phyloP scores from a whole-genome alignment of 2,329 filamentous ascomycete genomes.

The Zymoseptoria brevis region DNA sequence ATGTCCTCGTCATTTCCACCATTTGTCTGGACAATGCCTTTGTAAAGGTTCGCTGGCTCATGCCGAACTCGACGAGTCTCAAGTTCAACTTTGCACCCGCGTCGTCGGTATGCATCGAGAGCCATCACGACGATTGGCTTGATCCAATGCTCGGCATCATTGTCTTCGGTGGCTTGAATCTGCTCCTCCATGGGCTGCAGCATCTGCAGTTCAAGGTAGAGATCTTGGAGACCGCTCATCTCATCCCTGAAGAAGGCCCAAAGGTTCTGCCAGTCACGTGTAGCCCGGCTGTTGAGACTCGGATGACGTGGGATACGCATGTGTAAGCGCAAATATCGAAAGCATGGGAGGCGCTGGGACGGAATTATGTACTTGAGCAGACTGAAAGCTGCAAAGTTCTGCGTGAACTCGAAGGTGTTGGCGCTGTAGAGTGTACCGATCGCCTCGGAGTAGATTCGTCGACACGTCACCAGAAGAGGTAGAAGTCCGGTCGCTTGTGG shows the following conservation, averaged over 20 bases:
- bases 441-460: slow-evolving; percentile 26
- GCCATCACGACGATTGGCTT: slow-evolving; percentile 27
- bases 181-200: slow-evolving; percentile 24
- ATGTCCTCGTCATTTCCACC: slow-evolving; percentile 6
- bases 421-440: slow-evolving; percentile 25
- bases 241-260: slow-evolving; percentile 25
- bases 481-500: slow-evolving; percentile 19
- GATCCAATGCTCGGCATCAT: slow-evolving; percentile 22
- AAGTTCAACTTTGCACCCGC: slow-evolving; percentile 24
- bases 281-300: slow-evolving; percentile 21
- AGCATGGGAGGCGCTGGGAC: slow-evolving; percentile 18
- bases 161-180: slow-evolving; percentile 21
- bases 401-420: slow-evolving; percentile 29
- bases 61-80: slow-evolving; percentile 21
- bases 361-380: slow-evolving; percentile 26
- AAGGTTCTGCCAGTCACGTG: slow-evolving; percentile 25
- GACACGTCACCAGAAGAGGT: slow-evolving; percentile 25
- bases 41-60: slow-evolving; percentile 16
- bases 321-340: slow-evolving; percentile 24
- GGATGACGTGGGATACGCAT: slow-evolving; percentile 28
- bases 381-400: slow-evolving; percentile 26
- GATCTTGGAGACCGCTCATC: slow-evolving; percentile 23
- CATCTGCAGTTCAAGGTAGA: slow-evolving; percentile 24
- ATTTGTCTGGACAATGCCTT: slow-evolving; percentile 5
- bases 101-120: slow-evolving; percentile 16